A percentile compares a stretch with the other conserved stretches of the same genome.
These are phyloP conservation scores for Vicia sativa DNA, from an alignment of 306 rosid genomes.

Conservation along the genomic window DNA sequence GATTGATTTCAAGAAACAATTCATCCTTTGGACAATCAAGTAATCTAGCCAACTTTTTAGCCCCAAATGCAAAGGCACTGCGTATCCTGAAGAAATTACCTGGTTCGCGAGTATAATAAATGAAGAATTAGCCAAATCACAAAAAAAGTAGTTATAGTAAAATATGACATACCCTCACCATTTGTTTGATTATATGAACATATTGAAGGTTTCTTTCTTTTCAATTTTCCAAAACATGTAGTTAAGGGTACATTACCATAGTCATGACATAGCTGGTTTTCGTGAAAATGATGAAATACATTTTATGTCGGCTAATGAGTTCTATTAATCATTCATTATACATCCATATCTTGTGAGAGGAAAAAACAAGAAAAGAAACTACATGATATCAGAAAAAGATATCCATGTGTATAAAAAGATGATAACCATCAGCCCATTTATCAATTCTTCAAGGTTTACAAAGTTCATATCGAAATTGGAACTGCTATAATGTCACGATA, in stretches of 20 bases:
- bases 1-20: conserved; percentile 74
- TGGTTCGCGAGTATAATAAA: conserved; percentile 44
- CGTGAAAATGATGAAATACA: no score
- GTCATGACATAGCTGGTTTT: no score
- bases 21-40: conserved; percentile 89
- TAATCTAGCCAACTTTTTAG: conserved; percentile 80
- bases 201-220: no score
- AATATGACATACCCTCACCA: no score
- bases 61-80: conserved; percentile 98
- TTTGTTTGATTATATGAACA: no score
- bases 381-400: background rate
- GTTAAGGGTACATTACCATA: no score
- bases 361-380: conserved; percentile 9
- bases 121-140: conserved; percentile 31
- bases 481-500: conserved; percentile 12
- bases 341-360: background rate
- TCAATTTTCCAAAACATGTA: no score
- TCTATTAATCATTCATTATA: conserved; percentile 2
- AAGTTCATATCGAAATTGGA: background rate
- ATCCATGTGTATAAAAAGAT: background rate
- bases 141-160: conserved; percentile 6
- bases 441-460: conserved; percentile 6
- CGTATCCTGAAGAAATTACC: conserved; percentile 99
- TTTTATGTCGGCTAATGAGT: no score
- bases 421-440: background rate